Conservation (phyloP, 2,329 filamentous ascomycete species). For the Paracorniculantispora psalliotae region DNA sequence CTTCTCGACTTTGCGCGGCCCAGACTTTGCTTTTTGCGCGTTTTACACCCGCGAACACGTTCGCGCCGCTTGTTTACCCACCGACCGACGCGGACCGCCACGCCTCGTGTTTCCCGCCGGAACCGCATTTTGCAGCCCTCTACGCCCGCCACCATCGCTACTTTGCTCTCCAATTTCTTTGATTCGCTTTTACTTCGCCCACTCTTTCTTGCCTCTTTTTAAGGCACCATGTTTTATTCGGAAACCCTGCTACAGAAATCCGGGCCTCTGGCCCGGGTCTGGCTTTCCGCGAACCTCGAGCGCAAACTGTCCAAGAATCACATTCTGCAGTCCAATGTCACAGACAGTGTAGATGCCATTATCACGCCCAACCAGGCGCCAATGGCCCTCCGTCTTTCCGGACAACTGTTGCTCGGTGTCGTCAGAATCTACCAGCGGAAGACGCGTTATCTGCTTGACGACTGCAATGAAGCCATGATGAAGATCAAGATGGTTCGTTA, state of each 20-base stretch:
- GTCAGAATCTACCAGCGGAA: conserved; percentile 97
- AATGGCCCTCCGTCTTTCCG: conserved; percentile 88
- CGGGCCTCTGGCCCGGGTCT: conserved; percentile 93
- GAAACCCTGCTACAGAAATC: conserved; percentile 94
- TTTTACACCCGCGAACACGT: conserved; percentile 6
- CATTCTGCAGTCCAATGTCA: conserved; percentile 89
- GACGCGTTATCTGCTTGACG: conserved; percentile 90
- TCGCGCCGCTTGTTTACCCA: conserved; percentile 15
- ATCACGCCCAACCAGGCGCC: conserved; percentile 89
- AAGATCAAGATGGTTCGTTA: conserved; percentile 91
- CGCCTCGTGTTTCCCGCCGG: conserved; percentile 10
- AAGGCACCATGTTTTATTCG: conserved; percentile 83
- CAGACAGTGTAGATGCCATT: conserved; percentile 91
- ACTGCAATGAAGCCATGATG: conserved; percentile 94
- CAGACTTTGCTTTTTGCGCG: conserved; percentile 9
- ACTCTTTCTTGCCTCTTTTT: conserved; percentile 24
- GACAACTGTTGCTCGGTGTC: conserved; percentile 89
- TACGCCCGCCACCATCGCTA: neutral
- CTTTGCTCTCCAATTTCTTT: neutral
- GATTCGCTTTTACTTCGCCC: conserved; percentile 2
- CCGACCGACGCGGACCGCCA: conserved; percentile 11
- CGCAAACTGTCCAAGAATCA: conserved; percentile 97
- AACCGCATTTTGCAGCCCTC: neutral
- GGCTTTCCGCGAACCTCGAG: conserved; percentile 96
- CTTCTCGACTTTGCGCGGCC: conserved; percentile 4